Conservation (phyloP, 2,329 filamentous ascomycete genomes). For the Reticulascus tulasneorum region DNA sequence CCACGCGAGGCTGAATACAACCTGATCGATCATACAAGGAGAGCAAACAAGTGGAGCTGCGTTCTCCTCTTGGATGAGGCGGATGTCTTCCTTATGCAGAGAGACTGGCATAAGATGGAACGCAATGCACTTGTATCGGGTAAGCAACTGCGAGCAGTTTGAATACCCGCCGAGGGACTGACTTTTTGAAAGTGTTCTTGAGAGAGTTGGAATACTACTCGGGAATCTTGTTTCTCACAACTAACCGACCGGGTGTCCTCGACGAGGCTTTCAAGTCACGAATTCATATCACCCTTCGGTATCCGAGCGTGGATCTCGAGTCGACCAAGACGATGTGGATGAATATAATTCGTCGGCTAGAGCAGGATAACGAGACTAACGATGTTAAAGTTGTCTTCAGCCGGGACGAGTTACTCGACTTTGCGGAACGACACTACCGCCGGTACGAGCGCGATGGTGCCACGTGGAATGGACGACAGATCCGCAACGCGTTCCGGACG, state of each 20-base stretch:
- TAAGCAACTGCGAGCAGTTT: not conserved
- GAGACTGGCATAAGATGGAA: constrained; percentile 40
- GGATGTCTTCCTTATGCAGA: constrained; percentile 57
- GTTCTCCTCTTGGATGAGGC: constrained; percentile 5
- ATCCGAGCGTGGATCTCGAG: constrained; percentile 30
- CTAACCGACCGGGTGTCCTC: constrained; percentile 43
- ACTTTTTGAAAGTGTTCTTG: constrained; percentile 31
- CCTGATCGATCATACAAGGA: constrained; percentile 6
- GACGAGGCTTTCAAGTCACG: constrained; percentile 46
- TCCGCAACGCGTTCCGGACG: constrained; percentile 40
- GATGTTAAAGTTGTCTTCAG: constrained; percentile 27
- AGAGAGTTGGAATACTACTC: constrained; percentile 47
- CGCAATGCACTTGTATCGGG: constrained; percentile 4
- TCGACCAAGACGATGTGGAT: constrained; percentile 39
- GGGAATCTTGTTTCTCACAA: constrained; percentile 47
- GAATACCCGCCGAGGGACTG: not conserved
- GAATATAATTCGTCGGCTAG: constrained; percentile 25
- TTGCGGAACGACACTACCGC: no score
- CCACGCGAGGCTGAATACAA: constrained; percentile 11
- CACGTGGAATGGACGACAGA: constrained; percentile 38
- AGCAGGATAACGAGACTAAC: constrained; percentile 27
- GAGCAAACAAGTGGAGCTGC: constrained; percentile 13
- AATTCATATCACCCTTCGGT: constrained; percentile 37
- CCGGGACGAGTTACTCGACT: constrained; percentile 30
- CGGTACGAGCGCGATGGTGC: constrained; percentile 22